Evolutionary conservation across 2,329 filamentous ascomycete genomes (phyloP).

Genomic region (Chaetothyriales sp.): DNA sequence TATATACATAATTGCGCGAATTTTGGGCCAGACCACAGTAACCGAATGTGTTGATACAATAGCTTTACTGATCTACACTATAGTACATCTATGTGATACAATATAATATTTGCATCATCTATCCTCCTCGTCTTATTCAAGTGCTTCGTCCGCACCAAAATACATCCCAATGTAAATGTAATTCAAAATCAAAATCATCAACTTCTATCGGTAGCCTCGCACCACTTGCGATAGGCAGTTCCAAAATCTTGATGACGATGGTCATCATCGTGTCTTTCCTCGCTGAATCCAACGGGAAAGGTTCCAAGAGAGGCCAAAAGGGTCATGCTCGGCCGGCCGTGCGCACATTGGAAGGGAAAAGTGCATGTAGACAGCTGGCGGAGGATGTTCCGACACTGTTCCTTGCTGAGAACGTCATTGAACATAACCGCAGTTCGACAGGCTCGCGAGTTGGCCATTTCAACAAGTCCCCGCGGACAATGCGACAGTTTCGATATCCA

Average conservation of each 20-base stretch:
- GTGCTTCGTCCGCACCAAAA: neutral
- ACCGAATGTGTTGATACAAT: no score
- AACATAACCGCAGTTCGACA: slow-evolving; percentile 38
- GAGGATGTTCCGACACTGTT: slow-evolving; percentile 28
- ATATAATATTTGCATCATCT: no score
- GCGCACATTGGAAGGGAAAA: slow-evolving; percentile 37
- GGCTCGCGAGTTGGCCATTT: slow-evolving; percentile 38
- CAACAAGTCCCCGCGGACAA: slow-evolving; percentile 61
- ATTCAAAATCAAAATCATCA: neutral
- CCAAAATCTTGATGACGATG: neutral
- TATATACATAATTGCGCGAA: no score
- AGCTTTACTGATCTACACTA: no score
- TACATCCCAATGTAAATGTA: neutral
- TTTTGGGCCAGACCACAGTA: no score
- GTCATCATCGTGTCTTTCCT: neutral
- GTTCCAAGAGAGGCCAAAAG: slow-evolving; percentile 21
- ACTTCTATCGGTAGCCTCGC: neutral
- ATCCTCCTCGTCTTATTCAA: neutral
- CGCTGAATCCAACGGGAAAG: neutral
- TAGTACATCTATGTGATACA: no score
- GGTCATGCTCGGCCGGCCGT: slow-evolving; percentile 35
- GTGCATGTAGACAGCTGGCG: slow-evolving; percentile 25
- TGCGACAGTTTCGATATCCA: slow-evolving; percentile 36
- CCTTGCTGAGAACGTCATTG: slow-evolving; percentile 27
- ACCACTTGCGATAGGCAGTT: neutral